A percentile compares a stretch with the other conserved stretches of the same genome.
Conservation (phyloP, 768 basidiomycete genomes). For the Phanerodontia chrysosporium region DNA sequence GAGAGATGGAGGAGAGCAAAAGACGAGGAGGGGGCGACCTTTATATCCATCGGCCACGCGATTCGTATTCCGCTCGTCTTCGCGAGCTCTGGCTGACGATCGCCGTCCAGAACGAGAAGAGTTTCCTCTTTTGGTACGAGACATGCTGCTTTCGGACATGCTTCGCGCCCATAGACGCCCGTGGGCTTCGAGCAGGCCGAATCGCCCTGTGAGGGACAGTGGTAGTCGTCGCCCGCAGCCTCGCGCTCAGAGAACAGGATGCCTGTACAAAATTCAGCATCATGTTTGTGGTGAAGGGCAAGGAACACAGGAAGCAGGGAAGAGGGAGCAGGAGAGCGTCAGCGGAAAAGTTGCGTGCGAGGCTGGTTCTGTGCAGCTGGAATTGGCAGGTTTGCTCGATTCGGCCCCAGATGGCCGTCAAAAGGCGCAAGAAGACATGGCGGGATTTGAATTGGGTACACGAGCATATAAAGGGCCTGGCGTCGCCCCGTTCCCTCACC, state of each 20-base stretch:
- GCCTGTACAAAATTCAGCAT: no score
- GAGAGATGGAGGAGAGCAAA: conserved; percentile 7
- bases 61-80: conserved; percentile 13
- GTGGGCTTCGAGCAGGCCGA: neutral
- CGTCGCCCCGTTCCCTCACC: neutral
- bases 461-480: conserved; percentile 10
- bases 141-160: neutral
- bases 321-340: neutral
- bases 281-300: no score
- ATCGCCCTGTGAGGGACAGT: no score
- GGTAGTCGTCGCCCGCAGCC: no score
- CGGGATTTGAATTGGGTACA: conserved; percentile 18
- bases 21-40: neutral
- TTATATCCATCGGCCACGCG: conserved; percentile 3
- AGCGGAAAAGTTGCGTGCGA: neutral
- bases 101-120: conserved; percentile 3
- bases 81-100: conserved; percentile 3
- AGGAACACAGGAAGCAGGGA: no score
- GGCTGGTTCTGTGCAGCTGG: neutral
- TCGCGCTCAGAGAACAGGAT: no score
- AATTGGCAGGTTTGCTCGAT: conserved; percentile 16
- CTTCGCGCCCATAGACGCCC: neutral
- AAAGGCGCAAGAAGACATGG: conserved; percentile 20
- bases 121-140: conserved; percentile 5
- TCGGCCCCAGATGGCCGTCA: neutral